Evolutionary conservation across 169 alveolate genomes (phyloP).

Genomic region (Plasmodium malariae): DNA sequence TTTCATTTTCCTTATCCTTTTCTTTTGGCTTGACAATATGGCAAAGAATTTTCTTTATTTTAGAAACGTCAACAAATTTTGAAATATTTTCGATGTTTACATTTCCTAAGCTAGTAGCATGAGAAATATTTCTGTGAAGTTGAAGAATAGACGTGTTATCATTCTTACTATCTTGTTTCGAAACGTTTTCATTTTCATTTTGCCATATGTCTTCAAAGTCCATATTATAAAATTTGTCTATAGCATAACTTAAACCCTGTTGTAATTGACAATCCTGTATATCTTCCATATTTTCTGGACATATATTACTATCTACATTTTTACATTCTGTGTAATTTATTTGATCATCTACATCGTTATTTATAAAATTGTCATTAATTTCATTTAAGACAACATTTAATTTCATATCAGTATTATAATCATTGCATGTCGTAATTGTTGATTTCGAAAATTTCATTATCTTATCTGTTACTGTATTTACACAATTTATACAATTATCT

Average conservation of each 20-base stretch:
- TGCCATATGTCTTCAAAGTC: slow-evolving; percentile 72
- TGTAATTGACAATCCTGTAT: slow-evolving; percentile 41
- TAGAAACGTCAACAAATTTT: slow-evolving; percentile 70
- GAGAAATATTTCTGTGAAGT: slow-evolving; percentile 23
- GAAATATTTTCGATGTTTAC: slow-evolving; percentile 33
- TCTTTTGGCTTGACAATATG: slow-evolving; percentile 64
- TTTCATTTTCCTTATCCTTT: not conserved
- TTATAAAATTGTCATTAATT: slow-evolving; percentile 33
- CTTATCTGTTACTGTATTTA: slow-evolving; percentile 66
- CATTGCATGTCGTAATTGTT: not conserved
- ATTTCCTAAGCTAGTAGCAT: slow-evolving; percentile 28
- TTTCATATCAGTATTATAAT: slow-evolving; percentile 15
- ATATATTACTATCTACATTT: slow-evolving; percentile 17
- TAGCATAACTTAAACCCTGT: slow-evolving; percentile 56
- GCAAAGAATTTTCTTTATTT: slow-evolving; percentile 48
- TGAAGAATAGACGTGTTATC: slow-evolving; percentile 34
- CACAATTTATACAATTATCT: slow-evolving; percentile 70
- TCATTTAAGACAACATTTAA: slow-evolving; percentile 58
- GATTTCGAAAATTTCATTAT: slow-evolving; percentile 64
- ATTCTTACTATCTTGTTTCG: slow-evolving; percentile 39
- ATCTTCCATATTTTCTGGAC: slow-evolving; percentile 55
- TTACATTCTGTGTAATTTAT: slow-evolving; percentile 23
- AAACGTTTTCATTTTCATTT: slow-evolving; percentile 36
- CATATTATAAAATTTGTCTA: slow-evolving; percentile 72
- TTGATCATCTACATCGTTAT: slow-evolving; percentile 32